Evolutionary conservation across 2,329 filamentous ascomycete genomes (phyloP).

Genomic region (Fusarium stilboides): DNA sequence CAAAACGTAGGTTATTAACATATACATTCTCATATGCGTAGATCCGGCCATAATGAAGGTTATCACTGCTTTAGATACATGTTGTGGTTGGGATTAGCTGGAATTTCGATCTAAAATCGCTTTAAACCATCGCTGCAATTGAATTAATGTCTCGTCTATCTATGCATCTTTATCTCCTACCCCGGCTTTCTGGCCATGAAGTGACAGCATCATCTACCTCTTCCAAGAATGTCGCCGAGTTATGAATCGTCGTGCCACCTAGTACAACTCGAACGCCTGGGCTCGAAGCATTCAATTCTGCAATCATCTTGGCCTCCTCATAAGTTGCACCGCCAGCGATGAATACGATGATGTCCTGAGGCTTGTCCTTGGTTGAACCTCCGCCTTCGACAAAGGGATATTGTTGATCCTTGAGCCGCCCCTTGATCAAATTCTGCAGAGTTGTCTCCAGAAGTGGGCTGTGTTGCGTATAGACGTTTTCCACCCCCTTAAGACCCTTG

Average conservation of each 20-base stretch:
- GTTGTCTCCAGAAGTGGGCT: conserved; percentile 90
- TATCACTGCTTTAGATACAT: background rate
- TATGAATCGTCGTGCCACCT: conserved; percentile 90
- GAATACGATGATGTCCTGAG: conserved; percentile 96
- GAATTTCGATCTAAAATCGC: conserved; percentile 3
- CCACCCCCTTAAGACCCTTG: conserved; percentile 95
- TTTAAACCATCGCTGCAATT: conserved; percentile 22
- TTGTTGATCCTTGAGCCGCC: conserved; percentile 85
- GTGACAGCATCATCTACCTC: conserved; percentile 92
- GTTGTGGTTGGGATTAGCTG: background rate
- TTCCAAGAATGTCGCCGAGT: conserved; percentile 88
- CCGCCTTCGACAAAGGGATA: conserved; percentile 96
- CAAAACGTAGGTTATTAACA: background rate
- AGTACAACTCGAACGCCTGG: conserved; percentile 91
- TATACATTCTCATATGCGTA: background rate
- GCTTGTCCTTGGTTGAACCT: conserved; percentile 90
- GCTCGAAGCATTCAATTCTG: conserved; percentile 92
- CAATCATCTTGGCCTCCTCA: conserved; percentile 96
- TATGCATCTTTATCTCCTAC: conserved; percentile 42
- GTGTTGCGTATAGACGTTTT: conserved; percentile 99
- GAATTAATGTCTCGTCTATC: conserved; percentile 1
- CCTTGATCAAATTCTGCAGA: conserved; percentile 93
- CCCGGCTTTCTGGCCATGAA: conserved; percentile 81
- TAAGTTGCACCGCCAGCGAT: conserved; percentile 95
- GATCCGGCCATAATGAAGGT: background rate